Evolutionary conservation across 441 rosid species (phyloP).

Genomic region (Iberis amara): DNA sequence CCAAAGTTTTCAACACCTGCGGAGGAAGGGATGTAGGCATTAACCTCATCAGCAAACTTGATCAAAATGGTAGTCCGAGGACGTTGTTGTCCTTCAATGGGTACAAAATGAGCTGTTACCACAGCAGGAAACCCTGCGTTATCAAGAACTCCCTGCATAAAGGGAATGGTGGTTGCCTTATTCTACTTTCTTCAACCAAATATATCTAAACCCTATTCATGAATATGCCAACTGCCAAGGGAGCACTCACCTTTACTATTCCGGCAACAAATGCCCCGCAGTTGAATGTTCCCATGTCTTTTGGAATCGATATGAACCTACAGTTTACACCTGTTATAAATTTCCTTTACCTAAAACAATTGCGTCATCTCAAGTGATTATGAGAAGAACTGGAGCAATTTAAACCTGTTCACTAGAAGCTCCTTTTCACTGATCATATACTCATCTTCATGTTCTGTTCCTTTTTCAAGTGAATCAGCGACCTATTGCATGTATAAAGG

Average conservation of each 20-base stretch:
- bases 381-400: not conserved
- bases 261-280: slow-evolving; percentile 99
- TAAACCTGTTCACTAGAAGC: slow-evolving; percentile 85
- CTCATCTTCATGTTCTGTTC: slow-evolving; percentile 98
- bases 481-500: slow-evolving; percentile 37
- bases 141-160: slow-evolving; percentile 80
- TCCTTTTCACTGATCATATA: slow-evolving; percentile 99
- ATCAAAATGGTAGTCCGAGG: slow-evolving; percentile 92
- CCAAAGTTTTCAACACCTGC: not conserved
- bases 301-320: slow-evolving; percentile 92
- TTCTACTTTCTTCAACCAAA: not conserved
- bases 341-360: not conserved
- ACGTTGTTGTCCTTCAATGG: slow-evolving; percentile 89
- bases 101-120: slow-evolving; percentile 97
- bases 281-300: slow-evolving; percentile 96
- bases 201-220: not conserved
- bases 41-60: slow-evolving; percentile 94
- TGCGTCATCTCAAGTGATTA: not conserved
- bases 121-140: slow-evolving; percentile 90
- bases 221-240: slow-evolving; percentile 24
- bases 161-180: not conserved
- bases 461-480: slow-evolving; percentile 98
- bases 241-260: slow-evolving; percentile 66
- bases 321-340: not conserved
- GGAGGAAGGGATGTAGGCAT: not conserved